Evolutionary conservation across 1,284 basidiomycete species (phyloP).

Genomic region (Fomitopsis betulina): DNA sequence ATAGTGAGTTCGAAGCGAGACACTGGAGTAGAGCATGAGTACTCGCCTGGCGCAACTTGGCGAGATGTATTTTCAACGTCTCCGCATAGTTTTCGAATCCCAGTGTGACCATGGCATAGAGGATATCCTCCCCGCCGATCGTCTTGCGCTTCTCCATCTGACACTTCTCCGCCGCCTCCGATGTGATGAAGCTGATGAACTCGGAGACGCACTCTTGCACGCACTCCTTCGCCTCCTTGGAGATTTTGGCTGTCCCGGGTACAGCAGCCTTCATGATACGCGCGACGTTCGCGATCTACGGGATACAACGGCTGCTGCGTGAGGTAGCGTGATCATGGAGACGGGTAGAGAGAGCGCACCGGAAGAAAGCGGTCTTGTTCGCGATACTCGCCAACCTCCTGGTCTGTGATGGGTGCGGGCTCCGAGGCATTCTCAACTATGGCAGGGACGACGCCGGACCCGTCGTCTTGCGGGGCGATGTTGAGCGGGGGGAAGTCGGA

Average conservation of each 20-base stretch:
- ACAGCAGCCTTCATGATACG: slow-evolving; percentile 92
- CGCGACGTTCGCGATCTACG: slow-evolving; percentile 87
- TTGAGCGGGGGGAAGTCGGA: slow-evolving; percentile 48
- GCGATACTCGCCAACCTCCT: slow-evolving; percentile 87
- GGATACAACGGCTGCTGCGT: neutral
- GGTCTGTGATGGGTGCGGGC: slow-evolving; percentile 77
- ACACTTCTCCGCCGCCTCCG: slow-evolving; percentile 86
- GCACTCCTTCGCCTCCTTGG: slow-evolving; percentile 95
- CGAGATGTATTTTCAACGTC: slow-evolving; percentile 84
- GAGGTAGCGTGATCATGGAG: neutral
- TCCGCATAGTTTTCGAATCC: slow-evolving; percentile 96
- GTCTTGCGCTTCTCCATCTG: slow-evolving; percentile 84
- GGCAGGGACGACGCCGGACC: slow-evolving; percentile 34
- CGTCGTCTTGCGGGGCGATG: slow-evolving; percentile 54
- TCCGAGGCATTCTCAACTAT: slow-evolving; percentile 45
- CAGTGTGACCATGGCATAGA: slow-evolving; percentile 83
- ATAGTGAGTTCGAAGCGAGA: neutral
- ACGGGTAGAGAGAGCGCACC: slow-evolving; percentile 38
- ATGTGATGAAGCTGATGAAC: slow-evolving; percentile 94
- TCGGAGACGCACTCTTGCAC: slow-evolving; percentile 96
- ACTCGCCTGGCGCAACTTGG: slow-evolving; percentile 82
- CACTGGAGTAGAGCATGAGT: neutral
- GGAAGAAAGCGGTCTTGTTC: slow-evolving; percentile 91
- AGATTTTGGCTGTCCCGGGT: slow-evolving; percentile 91
- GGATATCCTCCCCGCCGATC: slow-evolving; percentile 88